Conservation (phyloP, 257 asterid genomes). For the Osmanthus fragrans region DNA sequence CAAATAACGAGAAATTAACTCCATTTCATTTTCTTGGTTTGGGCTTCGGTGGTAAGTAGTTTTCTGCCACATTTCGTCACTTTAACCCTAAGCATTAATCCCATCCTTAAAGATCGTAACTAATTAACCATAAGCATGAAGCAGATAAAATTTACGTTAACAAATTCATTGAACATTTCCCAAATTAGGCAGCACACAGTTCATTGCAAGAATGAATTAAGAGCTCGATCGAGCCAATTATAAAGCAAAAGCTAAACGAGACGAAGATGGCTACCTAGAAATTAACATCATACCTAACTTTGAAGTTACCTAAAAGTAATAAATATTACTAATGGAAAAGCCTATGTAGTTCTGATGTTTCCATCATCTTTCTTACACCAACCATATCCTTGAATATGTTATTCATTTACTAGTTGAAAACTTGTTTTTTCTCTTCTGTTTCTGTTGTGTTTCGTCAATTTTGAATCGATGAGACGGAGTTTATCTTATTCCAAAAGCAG, state of each 20-base stretch:
- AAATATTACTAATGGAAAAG: conserved; percentile 16
- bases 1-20: background rate
- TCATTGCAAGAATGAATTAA: background rate
- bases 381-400: conserved; percentile 22
- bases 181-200: background rate
- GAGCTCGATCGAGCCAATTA: conserved; percentile 38
- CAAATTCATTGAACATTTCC: background rate
- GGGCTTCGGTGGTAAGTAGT: conserved; percentile 35
- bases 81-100: conserved; percentile 46
- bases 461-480: background rate
- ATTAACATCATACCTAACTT: conserved; percentile 63
- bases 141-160: background rate
- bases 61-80: conserved; percentile 47
- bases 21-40: background rate
- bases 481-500: background rate
- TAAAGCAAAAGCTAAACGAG: conserved; percentile 20
- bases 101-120: background rate
- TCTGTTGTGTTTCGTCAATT: background rate
- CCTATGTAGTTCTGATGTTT: conserved; percentile 55
- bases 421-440: background rate
- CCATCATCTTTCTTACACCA: conserved; percentile 52
- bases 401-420: background rate
- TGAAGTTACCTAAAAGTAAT: conserved; percentile 37
- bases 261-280: conserved; percentile 30
- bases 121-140: background rate